Evolutionary conservation across 2,329 filamentous ascomycete genomes (phyloP).

Genomic region (Intubia oerlemansii): DNA sequence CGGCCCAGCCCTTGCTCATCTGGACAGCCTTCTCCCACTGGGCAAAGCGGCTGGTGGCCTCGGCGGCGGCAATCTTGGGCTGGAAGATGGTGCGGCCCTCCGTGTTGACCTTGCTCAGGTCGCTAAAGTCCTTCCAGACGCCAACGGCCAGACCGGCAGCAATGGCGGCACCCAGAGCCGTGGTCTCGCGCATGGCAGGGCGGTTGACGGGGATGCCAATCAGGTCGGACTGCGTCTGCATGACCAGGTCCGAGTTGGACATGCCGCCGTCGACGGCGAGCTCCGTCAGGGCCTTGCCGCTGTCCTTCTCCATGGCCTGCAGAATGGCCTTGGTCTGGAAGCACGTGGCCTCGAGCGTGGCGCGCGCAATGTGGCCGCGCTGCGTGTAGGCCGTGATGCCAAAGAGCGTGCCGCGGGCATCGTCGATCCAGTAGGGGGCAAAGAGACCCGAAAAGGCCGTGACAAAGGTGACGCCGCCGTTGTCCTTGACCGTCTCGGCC

Average conservation of each 20-base stretch:
- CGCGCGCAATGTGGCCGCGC: constrained; percentile 69
- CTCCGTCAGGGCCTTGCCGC: constrained; percentile 48
- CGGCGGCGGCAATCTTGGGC: constrained; percentile 31
- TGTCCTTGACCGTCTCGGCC: constrained; percentile 39
- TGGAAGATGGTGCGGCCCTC: constrained; percentile 48
- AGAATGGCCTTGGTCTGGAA: constrained; percentile 86
- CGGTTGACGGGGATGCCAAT: constrained; percentile 65
- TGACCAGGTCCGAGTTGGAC: constrained; percentile 70
- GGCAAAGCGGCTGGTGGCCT: constrained; percentile 20
- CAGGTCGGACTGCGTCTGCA: constrained; percentile 73
- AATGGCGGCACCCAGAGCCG: constrained; percentile 70
- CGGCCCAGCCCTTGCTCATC: constrained; percentile 36
- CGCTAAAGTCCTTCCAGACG: constrained; percentile 55
- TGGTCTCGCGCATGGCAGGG: constrained; percentile 78
- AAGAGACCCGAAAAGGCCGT: constrained; percentile 84
- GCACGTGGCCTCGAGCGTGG: constrained; percentile 77
- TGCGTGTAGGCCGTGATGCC: constrained; percentile 74
- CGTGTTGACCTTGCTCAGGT: constrained; percentile 52
- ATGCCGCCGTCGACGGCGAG: constrained; percentile 78
- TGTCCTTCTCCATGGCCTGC: constrained; percentile 77
- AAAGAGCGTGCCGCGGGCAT: constrained; percentile 74
- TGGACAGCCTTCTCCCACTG: constrained; percentile 35
- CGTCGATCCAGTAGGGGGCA: constrained; percentile 88
- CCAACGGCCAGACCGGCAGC: constrained; percentile 68
- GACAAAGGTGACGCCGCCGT: constrained; percentile 68